A percentile compares a stretch with the other conserved stretches of the same genome.
Evolutionary conservation across 768 basidiomycete genomes (phyloP).

Genomic region (Leccinum uliginosum): DNA sequence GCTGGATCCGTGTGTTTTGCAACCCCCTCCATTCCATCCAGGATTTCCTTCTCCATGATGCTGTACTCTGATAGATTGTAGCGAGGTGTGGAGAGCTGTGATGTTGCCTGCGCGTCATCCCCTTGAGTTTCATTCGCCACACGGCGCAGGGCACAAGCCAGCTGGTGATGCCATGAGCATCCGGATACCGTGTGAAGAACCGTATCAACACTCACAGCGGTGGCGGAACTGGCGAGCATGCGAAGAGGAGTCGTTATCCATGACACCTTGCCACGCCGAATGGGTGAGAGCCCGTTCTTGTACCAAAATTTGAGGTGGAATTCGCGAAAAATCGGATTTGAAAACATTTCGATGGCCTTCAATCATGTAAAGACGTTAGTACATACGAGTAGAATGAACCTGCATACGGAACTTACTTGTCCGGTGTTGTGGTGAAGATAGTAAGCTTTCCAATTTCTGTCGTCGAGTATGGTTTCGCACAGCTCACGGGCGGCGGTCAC

Average conservation of each 20-base stretch:
- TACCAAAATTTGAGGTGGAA: background rate
- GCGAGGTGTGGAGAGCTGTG: no score
- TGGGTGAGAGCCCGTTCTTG: background rate
- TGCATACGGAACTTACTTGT: background rate
- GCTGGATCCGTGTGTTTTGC: no score
- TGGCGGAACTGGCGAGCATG: background rate
- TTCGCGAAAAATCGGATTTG: background rate
- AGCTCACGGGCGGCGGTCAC: background rate
- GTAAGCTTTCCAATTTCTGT: background rate
- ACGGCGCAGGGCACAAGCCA: background rate
- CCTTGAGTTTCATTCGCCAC: background rate
- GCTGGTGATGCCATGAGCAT: background rate
- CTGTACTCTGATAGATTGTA: no score
- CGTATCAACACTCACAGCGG: background rate
- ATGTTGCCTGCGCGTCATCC: no score
- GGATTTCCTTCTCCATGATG: no score
- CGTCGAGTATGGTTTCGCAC: background rate
- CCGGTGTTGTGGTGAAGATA: background rate
- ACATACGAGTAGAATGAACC: background rate
- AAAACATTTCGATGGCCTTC: background rate
- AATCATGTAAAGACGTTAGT: background rate
- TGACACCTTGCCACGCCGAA: background rate
- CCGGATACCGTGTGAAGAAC: background rate
- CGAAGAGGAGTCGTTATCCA: background rate
- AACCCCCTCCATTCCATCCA: no score